These are phyloP conservation scores for Alternaria metachromatica DNA, from an alignment of 2,329 filamentous ascomycete genomes.

Conservation along the genomic window DNA sequence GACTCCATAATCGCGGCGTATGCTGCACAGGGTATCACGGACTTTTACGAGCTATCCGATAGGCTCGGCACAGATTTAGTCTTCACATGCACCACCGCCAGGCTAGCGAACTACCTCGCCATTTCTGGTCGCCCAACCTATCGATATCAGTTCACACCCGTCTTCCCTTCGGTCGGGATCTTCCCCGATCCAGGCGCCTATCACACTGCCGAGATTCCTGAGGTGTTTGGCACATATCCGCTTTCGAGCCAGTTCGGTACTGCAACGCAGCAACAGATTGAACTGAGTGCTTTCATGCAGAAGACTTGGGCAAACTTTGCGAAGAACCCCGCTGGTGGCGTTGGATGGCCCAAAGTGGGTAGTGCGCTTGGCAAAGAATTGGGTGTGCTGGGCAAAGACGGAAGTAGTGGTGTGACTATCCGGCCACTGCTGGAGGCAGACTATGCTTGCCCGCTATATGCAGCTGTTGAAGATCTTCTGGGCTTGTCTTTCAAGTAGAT, in stretches of 20 bases:
- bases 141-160: constrained; percentile 24
- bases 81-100: constrained; percentile 14
- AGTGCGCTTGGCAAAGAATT: constrained; percentile 7
- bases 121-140: constrained; percentile 19
- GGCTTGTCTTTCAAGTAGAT: constrained; percentile 1
- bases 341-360: constrained; percentile 15
- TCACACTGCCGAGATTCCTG: constrained; percentile 27
- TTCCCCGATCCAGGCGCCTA: constrained; percentile 22
- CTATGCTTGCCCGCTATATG: constrained; percentile 16
- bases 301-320: constrained; percentile 32
- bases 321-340: constrained; percentile 18
- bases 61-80: constrained; percentile 13
- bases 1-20: constrained; percentile 8
- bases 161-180: constrained; percentile 14
- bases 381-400: constrained; percentile 15
- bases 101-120: constrained; percentile 12
- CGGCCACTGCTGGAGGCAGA: constrained; percentile 8
- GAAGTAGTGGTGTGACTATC: constrained; percentile 9
- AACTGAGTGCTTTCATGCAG: constrained; percentile 29
- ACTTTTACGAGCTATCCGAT: constrained; percentile 4
- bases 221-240: constrained; percentile 32
- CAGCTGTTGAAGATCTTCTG: constrained; percentile 8
- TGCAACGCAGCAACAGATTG: constrained; percentile 21
- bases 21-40: neutral
- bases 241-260: constrained; percentile 10